Conservation (phyloP, 768 basidiomycete species). For the Suillus fuscotomentosus region DNA sequence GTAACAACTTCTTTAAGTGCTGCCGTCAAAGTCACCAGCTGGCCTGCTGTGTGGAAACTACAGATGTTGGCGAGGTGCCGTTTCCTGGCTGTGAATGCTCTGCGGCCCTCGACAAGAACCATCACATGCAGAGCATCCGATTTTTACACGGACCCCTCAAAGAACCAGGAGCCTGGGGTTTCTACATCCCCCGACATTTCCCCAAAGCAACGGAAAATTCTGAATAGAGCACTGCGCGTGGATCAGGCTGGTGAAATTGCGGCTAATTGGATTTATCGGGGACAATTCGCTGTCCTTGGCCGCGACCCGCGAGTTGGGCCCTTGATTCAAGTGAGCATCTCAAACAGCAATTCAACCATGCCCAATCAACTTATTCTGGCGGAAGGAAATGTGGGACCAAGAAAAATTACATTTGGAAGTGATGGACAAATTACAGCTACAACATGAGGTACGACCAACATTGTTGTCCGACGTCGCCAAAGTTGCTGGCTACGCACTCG, state of each 20-base stretch:
- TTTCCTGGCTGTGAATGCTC: not conserved
- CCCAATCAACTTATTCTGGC: constrained; percentile 5
- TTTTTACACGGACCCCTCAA: constrained; percentile 44
- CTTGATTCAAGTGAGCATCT: constrained; percentile 66
- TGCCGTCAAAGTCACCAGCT: not conserved
- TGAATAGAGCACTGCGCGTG: constrained; percentile 77
- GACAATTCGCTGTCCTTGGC: constrained; percentile 77
- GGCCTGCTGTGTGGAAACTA: not conserved
- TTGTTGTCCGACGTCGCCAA: constrained; percentile 82
- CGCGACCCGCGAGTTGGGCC: constrained; percentile 52
- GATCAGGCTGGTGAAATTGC: constrained; percentile 97
- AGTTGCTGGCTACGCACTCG: constrained; percentile 82
- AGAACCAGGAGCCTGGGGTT: constrained; percentile 37
- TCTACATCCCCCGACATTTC: constrained; percentile 61
- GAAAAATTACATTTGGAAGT: constrained; percentile 89
- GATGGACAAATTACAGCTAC: constrained; percentile 80
- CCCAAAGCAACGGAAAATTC: constrained; percentile 41
- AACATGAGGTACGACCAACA: constrained; percentile 85
- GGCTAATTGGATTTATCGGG: constrained; percentile 93
- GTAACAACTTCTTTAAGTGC: not conserved
- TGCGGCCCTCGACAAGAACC: not conserved
- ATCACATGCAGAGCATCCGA: constrained; percentile 38
- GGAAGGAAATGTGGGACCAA: constrained; percentile 96
- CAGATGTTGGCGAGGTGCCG: not conserved
- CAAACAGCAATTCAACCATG: constrained; percentile 1